Conservation (phyloP, 2,329 filamentous ascomycete species). For the Sporothrix brasiliensis region DNA sequence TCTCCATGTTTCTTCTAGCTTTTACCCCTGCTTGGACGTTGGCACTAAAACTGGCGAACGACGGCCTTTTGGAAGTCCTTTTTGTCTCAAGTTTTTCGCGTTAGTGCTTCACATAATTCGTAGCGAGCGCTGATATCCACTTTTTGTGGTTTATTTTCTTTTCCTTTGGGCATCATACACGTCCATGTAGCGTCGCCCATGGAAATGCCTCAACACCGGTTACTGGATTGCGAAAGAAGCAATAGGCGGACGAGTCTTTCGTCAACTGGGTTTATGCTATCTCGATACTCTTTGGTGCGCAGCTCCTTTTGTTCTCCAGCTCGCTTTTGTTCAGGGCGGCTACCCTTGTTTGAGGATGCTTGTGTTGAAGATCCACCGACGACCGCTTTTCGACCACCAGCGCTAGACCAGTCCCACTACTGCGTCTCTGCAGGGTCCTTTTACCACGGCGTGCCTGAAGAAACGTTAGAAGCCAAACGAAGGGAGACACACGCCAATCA, state of each 20-base stretch:
- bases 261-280: background rate
- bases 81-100: constrained; percentile 26
- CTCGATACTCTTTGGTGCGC: background rate
- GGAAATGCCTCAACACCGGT: constrained; percentile 13
- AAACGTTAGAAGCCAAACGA: background rate
- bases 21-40: constrained; percentile 10
- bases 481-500: constrained; percentile 19
- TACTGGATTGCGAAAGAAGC: background rate
- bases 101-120: constrained; percentile 19
- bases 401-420: background rate
- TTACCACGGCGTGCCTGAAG: background rate
- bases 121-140: background rate
- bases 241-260: background rate
- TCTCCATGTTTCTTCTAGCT: background rate
- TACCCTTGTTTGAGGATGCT: background rate
- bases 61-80: background rate
- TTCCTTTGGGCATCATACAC: background rate
- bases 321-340: background rate
- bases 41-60: constrained; percentile 22
- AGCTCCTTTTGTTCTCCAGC: background rate
- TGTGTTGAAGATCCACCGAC: background rate
- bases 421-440: background rate
- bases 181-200: background rate
- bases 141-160: background rate
- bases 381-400: background rate